Percentiles rank a stretch among this genome's conserved stretches.
phyloP scores from a whole-genome alignment of 768 basidiomycete genomes.

The Boletus tomentosulus region DNA sequence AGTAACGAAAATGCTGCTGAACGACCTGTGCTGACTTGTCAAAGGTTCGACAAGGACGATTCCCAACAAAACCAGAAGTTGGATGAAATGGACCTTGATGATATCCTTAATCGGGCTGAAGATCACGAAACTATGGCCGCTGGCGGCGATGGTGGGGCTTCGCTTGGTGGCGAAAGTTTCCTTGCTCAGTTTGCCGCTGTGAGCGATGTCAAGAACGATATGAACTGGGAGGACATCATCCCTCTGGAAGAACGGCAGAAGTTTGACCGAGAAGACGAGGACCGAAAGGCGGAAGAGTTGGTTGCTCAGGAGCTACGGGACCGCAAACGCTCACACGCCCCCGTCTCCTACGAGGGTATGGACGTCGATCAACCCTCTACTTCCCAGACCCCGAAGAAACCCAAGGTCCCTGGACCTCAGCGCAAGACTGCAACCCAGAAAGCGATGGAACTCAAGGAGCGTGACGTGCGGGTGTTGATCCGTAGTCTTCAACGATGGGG shows the following conservation, averaged over 20 bases:
- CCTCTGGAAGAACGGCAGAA: constrained; percentile 86
- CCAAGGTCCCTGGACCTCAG: constrained; percentile 63
- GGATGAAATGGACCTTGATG: constrained; percentile 98
- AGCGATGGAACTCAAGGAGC: constrained; percentile 94
- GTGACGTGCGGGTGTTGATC: constrained; percentile 93
- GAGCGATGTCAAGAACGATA: constrained; percentile 98
- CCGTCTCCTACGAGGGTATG: constrained; percentile 91
- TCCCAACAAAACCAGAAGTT: constrained; percentile 89
- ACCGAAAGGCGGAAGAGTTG: constrained; percentile 67
- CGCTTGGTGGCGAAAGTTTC: constrained; percentile 97
- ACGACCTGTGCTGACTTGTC: constrained; percentile 7
- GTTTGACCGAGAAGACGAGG: constrained; percentile 77
- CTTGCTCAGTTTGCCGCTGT: constrained; percentile 92
- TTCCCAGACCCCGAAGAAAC: constrained; percentile 66
- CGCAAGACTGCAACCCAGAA: constrained; percentile 92
- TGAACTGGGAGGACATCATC: constrained; percentile 99
- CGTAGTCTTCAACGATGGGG: constrained; percentile 97
- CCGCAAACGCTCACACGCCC: constrained; percentile 81
- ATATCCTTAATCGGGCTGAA: constrained; percentile 94
- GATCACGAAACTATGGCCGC: constrained; percentile 92
- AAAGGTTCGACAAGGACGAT: constrained; percentile 97
- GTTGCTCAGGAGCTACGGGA: constrained; percentile 64
- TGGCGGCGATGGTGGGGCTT: constrained; percentile 79
- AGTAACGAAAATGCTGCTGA: constrained; percentile 25
- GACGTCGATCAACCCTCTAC: constrained; percentile 73